Conservation (phyloP, 306 rosid genomes). For the Vigna angularis region DNA sequence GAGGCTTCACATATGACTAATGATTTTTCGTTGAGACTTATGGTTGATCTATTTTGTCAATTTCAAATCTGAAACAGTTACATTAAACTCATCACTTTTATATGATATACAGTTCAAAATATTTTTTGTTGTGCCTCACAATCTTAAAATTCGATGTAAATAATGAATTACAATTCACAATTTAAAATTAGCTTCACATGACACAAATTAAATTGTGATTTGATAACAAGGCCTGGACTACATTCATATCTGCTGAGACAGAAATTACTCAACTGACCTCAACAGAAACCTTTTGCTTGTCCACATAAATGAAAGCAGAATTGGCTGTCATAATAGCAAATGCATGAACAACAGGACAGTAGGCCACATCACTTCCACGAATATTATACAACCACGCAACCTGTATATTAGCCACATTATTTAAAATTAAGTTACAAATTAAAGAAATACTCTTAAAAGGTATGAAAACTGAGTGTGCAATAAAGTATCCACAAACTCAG, state of each 20-base stretch:
- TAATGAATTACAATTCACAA: neutral
- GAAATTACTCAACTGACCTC: constrained; percentile 71
- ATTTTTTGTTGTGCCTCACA: neutral
- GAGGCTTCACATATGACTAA: neutral
- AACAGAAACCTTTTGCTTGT: constrained; percentile 74
- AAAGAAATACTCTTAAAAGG: constrained; percentile 28
- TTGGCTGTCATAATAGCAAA: constrained; percentile 77
- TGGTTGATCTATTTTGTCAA: neutral
- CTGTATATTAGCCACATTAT: constrained; percentile 55
- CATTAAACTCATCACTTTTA: neutral
- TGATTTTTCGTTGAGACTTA: neutral
- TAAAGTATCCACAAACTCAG: constrained; percentile 11
- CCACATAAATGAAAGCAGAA: constrained; percentile 82
- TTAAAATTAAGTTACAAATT: constrained; percentile 17
- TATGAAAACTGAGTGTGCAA: constrained; percentile 20
- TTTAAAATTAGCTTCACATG: neutral
- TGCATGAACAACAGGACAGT: constrained; percentile 93
- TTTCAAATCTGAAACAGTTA: neutral
- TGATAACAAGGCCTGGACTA: neutral
- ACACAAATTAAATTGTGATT: neutral
- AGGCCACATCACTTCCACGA: constrained; percentile 95
- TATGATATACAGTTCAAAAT: neutral
- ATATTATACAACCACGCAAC: constrained; percentile 96
- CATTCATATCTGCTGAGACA: constrained; percentile 39
- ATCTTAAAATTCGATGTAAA: constrained; percentile 3